These are phyloP conservation scores for Panus rudis DNA, from an alignment of 768 basidiomycete genomes.

Conservation along the genomic window DNA sequence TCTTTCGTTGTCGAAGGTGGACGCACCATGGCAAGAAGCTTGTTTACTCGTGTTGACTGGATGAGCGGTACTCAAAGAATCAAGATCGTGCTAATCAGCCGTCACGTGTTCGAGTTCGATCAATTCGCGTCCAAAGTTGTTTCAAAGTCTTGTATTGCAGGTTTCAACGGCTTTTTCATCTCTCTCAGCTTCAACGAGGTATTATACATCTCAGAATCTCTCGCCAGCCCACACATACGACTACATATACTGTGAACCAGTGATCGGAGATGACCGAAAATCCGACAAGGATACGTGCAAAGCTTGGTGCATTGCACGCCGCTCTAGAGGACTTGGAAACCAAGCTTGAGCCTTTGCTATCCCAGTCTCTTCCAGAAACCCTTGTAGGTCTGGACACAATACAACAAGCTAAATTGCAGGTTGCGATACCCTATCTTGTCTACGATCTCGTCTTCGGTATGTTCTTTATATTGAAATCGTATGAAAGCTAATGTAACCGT, in stretches of 20 bases:
- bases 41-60: conserved; percentile 1
- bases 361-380: conserved; percentile 62
- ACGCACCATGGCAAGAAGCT: conserved; percentile 13
- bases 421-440: conserved; percentile 70
- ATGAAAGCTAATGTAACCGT: not conserved
- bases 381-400: conserved; percentile 58
- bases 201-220: too few species aligned
- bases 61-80: too few species aligned
- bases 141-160: too few species aligned
- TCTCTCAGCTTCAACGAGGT: too few species aligned
- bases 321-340: conserved; percentile 69
- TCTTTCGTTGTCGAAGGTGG: conserved; percentile 1
- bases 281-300: conserved; percentile 28
- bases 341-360: conserved; percentile 57
- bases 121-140: too few species aligned
- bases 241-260: too few species aligned
- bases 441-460: conserved; percentile 84
- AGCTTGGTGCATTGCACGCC: conserved; percentile 40
- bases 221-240: too few species aligned
- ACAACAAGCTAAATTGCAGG: conserved; percentile 78
- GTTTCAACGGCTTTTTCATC: too few species aligned
- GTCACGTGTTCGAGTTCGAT: too few species aligned
- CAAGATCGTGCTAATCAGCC: too few species aligned
- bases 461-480: conserved; percentile 17
- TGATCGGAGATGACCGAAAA: conserved; percentile 33